Evolutionary conservation across 495 filamentous ascomycete genomes (phyloP).

Genomic region (Barbatosphaeria neglecta): DNA sequence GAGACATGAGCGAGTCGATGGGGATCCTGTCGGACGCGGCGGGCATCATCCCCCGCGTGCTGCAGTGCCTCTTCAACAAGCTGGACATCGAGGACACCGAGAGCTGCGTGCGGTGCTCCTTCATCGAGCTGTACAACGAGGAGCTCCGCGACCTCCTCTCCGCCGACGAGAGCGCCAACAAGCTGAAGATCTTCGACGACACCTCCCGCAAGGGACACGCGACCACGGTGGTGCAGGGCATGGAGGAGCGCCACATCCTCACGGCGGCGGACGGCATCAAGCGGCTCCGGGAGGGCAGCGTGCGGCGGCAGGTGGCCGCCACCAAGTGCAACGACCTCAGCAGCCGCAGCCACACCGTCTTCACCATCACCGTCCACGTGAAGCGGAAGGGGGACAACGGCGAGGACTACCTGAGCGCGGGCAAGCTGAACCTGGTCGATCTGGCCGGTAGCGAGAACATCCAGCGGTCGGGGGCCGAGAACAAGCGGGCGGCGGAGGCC

Average conservation of each 20-base stretch:
- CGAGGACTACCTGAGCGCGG: slow-evolving; percentile 84
- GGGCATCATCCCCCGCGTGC: slow-evolving; percentile 82
- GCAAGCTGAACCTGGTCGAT: slow-evolving; percentile 94
- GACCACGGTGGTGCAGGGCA: slow-evolving; percentile 82
- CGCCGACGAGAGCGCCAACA: slow-evolving; percentile 62
- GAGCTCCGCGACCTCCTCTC: slow-evolving; percentile 84
- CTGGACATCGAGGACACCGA: slow-evolving; percentile 69
- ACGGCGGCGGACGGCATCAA: slow-evolving; percentile 74
- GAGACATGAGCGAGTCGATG: slow-evolving; percentile 80
- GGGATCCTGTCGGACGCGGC: slow-evolving; percentile 81
- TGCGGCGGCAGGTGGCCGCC: slow-evolving; percentile 89
- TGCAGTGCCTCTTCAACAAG: slow-evolving; percentile 76
- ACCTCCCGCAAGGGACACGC: slow-evolving; percentile 66
- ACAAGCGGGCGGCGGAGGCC: slow-evolving; percentile 91
- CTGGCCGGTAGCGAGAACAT: slow-evolving; percentile 96
- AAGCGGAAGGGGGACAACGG: slow-evolving; percentile 66
- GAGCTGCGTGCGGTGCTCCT: slow-evolving; percentile 90
- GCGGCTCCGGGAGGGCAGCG: slow-evolving; percentile 77
- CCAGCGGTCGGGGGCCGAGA: slow-evolving; percentile 89
- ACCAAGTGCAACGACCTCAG: slow-evolving; percentile 98
- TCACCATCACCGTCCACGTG: slow-evolving; percentile 82
- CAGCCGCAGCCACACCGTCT: slow-evolving; percentile 90
- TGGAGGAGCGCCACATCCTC: slow-evolving; percentile 92
- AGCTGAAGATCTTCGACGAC: slow-evolving; percentile 94
- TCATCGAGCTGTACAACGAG: slow-evolving; percentile 97